These are phyloP conservation scores for Daldinia grandis DNA, from an alignment of 495 filamentous ascomycete genomes.

Conservation along the genomic window DNA sequence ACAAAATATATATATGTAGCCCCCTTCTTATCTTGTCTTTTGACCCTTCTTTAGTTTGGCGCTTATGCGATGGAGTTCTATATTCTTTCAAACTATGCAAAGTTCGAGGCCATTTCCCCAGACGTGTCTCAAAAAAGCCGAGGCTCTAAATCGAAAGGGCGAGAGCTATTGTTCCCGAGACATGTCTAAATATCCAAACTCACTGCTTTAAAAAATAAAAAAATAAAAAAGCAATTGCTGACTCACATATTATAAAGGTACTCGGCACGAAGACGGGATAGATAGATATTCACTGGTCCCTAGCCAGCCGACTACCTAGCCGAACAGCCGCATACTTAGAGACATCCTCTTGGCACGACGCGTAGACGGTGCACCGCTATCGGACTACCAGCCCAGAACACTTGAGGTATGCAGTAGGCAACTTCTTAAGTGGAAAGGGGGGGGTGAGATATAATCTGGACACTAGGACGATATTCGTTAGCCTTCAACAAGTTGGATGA, in stretches of 20 bases:
- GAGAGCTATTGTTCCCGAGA: background rate
- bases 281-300: no score
- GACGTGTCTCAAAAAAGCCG: background rate
- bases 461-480: no score
- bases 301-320: no score
- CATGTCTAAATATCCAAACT: background rate
- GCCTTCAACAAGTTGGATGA: no score
- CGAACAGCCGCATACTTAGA: no score
- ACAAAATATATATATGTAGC: background rate
- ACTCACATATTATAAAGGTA: background rate
- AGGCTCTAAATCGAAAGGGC: background rate
- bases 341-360: no score
- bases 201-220: background rate
- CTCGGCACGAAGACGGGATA: background rate
- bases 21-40: background rate
- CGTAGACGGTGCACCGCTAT: no score
- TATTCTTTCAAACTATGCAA: constrained; percentile 62
- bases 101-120: background rate
- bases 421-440: no score
- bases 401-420: no score
- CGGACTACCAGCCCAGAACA: no score
- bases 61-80: constrained; percentile 65
- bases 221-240: background rate
- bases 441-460: no score
- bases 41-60: background rate